These are phyloP conservation scores for Withania somnifera DNA, from an alignment of 305 asterid genomes.

Conservation along the genomic window DNA sequence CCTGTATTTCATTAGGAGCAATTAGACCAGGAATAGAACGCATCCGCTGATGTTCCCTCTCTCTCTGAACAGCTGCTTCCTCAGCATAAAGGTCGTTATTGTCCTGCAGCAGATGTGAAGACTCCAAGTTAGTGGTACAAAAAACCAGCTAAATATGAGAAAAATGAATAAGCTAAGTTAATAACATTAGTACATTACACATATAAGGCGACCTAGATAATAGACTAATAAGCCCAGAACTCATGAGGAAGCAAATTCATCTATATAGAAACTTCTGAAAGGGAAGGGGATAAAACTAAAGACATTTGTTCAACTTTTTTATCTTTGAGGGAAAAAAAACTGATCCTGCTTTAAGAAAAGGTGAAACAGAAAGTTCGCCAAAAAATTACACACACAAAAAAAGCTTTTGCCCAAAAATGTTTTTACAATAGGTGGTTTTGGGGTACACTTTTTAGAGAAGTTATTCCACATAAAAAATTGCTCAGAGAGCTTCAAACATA, in stretches of 20 bases:
- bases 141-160: background rate
- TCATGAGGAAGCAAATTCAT: background rate
- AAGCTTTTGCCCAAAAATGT: background rate
- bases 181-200: background rate
- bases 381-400: background rate
- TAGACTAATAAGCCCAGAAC: background rate
- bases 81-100: slow-evolving; percentile 95
- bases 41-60: slow-evolving; percentile 75
- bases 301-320: background rate
- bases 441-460: background rate
- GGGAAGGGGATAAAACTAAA: background rate
- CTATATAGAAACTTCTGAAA: background rate
- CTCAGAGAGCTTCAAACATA: background rate
- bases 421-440: background rate
- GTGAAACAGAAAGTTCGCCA: background rate
- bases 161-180: background rate
- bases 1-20: slow-evolving; percentile 85
- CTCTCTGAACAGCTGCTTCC: slow-evolving; percentile 91
- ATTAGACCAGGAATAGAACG: slow-evolving; percentile 81
- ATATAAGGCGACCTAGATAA: background rate
- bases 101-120: slow-evolving; percentile 41
- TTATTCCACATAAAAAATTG: background rate
- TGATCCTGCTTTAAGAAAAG: background rate
- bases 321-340: background rate
- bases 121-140: background rate